A percentile compares a stretch with the other conserved stretches of the same genome.
These are phyloP conservation scores for Scenedesmus sp. DNA, from an alignment of 163 green algal genomes.

Conservation along the genomic window DNA sequence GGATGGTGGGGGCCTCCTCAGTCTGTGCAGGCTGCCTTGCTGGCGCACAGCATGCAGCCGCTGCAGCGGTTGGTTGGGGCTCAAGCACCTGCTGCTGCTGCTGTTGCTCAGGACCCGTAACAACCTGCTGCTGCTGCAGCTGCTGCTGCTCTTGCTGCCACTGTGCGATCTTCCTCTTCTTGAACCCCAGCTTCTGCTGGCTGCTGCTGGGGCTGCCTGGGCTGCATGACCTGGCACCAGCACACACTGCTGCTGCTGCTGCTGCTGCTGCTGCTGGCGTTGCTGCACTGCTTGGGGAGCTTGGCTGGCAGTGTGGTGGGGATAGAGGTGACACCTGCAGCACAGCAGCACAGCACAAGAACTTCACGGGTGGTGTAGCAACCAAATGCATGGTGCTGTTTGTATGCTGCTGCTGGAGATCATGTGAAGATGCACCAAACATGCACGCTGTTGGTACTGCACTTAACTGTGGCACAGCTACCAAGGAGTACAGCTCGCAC, in stretches of 20 bases:
- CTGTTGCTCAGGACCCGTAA: neutral
- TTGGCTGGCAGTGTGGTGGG: neutral
- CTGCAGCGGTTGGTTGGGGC: neutral
- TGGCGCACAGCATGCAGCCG: neutral
- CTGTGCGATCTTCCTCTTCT: constrained; percentile 38
- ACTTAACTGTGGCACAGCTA: too few species aligned
- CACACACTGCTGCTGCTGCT: neutral
- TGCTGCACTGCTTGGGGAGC: neutral
- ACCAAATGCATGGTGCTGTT: neutral
- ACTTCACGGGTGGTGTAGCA: neutral
- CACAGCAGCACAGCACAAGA: neutral
- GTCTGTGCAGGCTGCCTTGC: neutral
- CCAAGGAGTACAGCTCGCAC: too few species aligned
- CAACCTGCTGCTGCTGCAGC: constrained; percentile 1
- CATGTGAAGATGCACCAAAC: too few species aligned
- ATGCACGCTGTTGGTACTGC: neutral
- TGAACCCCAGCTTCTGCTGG: neutral
- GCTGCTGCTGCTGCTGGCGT: neutral
- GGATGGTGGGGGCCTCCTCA: neutral
- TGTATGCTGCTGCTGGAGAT: too few species aligned
- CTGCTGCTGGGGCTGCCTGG: constrained; percentile 10
- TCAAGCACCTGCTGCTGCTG: neutral
- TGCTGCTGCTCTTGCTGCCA: constrained; percentile 38
- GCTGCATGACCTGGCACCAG: neutral
- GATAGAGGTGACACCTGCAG: neutral